A percentile compares a stretch with the other conserved stretches of the same genome.
phyloP scores from a whole-genome alignment of 2,329 filamentous ascomycete genomes.

The Aspergillus versicolor region DNA sequence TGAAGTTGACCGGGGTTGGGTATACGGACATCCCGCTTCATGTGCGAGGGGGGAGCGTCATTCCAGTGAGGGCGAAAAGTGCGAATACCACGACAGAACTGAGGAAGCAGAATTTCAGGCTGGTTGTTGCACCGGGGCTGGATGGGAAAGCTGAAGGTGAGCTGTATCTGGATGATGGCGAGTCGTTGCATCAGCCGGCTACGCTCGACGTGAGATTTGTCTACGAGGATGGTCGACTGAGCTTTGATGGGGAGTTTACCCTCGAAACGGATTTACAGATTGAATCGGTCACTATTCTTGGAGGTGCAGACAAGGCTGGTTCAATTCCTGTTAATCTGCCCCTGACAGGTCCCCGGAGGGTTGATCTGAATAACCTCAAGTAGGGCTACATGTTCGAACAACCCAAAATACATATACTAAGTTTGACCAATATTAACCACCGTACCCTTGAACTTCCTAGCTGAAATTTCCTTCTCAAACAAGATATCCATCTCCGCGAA shows the following conservation, averaged over 20 bases:
- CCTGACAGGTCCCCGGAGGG: neutral
- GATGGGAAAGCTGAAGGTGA: slow-evolving; percentile 57
- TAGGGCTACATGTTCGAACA: neutral
- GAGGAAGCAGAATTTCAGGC: slow-evolving; percentile 64
- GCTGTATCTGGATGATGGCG: slow-evolving; percentile 2
- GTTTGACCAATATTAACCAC: slow-evolving; percentile 25
- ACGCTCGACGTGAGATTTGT: neutral
- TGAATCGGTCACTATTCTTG: neutral
- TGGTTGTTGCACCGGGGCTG: slow-evolving; percentile 65
- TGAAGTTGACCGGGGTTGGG: slow-evolving; percentile 47
- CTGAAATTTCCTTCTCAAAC: slow-evolving; percentile 28
- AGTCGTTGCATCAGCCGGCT: neutral
- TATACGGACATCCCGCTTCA: slow-evolving; percentile 61
- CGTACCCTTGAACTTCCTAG: slow-evolving; percentile 39
- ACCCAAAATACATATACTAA: neutral
- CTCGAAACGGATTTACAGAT: neutral
- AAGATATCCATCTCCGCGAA: slow-evolving; percentile 43
- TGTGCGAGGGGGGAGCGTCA: slow-evolving; percentile 61
- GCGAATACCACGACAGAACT: slow-evolving; percentile 62
- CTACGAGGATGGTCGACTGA: neutral
- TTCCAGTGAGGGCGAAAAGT: slow-evolving; percentile 54
- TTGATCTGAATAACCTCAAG: neutral
- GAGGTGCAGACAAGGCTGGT: neutral
- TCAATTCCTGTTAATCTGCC: neutral
- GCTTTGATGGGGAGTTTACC: neutral